phyloP scores from a whole-genome alignment of 2,329 filamentous ascomycete genomes.

The Colletotrichum neosansevieriae region DNA sequence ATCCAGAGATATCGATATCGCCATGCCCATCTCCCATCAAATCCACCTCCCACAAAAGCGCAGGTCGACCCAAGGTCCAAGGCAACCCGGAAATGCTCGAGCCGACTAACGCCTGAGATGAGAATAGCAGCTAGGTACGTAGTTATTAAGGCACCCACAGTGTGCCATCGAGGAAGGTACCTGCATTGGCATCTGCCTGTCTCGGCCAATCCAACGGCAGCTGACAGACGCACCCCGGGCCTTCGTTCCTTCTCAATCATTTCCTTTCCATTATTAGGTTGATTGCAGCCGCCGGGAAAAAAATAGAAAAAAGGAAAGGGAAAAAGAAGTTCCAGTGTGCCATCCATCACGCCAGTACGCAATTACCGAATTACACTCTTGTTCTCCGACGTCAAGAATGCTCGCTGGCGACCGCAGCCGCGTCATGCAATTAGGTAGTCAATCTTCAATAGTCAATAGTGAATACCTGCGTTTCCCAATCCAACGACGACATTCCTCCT shows the following conservation, averaged over 20 bases:
- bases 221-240: slow-evolving; percentile 30
- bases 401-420: neutral
- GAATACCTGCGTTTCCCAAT: neutral
- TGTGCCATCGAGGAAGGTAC: slow-evolving; percentile 21
- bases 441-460: neutral
- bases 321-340: neutral
- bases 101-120: neutral
- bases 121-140: too few species aligned
- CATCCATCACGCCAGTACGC: slow-evolving; percentile 8
- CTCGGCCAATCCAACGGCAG: slow-evolving; percentile 34
- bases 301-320: neutral
- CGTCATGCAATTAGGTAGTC: neutral
- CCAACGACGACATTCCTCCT: neutral
- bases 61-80: neutral
- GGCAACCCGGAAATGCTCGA: neutral
- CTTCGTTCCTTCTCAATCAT: slow-evolving; percentile 17
- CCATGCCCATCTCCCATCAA: neutral
- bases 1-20: slow-evolving; percentile 9
- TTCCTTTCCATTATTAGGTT: neutral
- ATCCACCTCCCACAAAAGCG: neutral
- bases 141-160: neutral
- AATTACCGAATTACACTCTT: neutral
- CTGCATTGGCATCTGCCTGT: slow-evolving; percentile 34
- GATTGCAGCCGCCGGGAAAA: neutral
- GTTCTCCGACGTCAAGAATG: slow-evolving; percentile 1